These are phyloP conservation scores for Prunus kanzakura DNA, from an alignment of 306 rosid genomes.

Conservation along the genomic window DNA sequence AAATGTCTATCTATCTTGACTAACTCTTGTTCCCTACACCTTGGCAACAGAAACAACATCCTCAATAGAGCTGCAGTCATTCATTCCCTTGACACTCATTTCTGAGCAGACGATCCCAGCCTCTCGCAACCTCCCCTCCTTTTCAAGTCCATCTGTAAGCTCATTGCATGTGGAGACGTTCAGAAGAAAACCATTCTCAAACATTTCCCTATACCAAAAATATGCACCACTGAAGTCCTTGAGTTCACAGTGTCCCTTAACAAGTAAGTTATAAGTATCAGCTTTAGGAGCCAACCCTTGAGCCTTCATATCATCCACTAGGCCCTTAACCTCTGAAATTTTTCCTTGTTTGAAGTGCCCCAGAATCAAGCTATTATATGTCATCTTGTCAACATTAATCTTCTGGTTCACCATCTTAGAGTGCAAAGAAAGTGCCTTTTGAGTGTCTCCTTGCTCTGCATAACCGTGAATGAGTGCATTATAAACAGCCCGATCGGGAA, in stretches of 20 bases:
- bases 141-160: slow-evolving; percentile 61
- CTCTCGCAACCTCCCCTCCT: slow-evolving; percentile 57
- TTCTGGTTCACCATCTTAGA: slow-evolving; percentile 57
- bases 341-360: slow-evolving; percentile 51
- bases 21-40: slow-evolving; percentile 8
- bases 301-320: slow-evolving; percentile 69
- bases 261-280: slow-evolving; percentile 67
- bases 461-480: slow-evolving; percentile 49
- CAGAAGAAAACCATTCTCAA: slow-evolving; percentile 41
- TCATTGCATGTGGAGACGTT: slow-evolving; percentile 30
- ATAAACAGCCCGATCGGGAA: slow-evolving; percentile 60
- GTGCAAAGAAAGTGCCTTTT: slow-evolving; percentile 51
- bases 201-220: slow-evolving; percentile 70
- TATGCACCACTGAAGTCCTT: slow-evolving; percentile 66
- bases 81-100: slow-evolving; percentile 41
- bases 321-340: slow-evolving; percentile 44
- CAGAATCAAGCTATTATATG: slow-evolving; percentile 76
- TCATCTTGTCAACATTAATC: slow-evolving; percentile 56
- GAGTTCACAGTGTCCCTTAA: slow-evolving; percentile 64
- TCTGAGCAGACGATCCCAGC: slow-evolving; percentile 56
- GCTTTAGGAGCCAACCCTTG: slow-evolving; percentile 60
- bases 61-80: slow-evolving; percentile 19
- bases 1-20: neutral
- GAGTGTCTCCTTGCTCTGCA: slow-evolving; percentile 53
- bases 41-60: slow-evolving; percentile 20